Evolutionary conservation across 2,329 filamentous ascomycete genomes (phyloP).

Genomic region (Phialophora macrospora): DNA sequence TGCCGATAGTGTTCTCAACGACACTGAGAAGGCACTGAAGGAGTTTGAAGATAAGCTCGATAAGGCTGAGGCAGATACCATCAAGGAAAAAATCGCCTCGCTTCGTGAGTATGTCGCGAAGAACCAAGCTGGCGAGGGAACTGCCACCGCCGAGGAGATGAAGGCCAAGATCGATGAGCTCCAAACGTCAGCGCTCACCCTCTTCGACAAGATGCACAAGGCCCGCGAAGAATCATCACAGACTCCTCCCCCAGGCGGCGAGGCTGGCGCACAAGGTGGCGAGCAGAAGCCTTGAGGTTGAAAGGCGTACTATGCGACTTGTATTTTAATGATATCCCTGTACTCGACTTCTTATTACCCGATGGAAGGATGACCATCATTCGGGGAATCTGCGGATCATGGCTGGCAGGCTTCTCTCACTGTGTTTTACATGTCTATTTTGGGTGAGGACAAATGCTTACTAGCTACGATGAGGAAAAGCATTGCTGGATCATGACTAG

Average conservation of each 20-base stretch:
- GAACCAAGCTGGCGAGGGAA: slow-evolving; percentile 90
- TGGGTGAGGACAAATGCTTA: slow-evolving; percentile 9
- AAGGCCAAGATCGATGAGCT: slow-evolving; percentile 99
- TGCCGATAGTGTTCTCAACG: slow-evolving; percentile 92
- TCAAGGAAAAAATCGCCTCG: slow-evolving; percentile 87
- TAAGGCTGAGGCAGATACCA: slow-evolving; percentile 90
- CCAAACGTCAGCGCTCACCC: slow-evolving; percentile 90
- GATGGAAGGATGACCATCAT: slow-evolving; percentile 11
- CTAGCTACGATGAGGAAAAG: slow-evolving; percentile 6
- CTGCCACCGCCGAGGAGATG: slow-evolving; percentile 84
- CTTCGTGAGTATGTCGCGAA: slow-evolving; percentile 91
- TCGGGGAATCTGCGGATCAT: slow-evolving; percentile 19
- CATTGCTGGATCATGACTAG: slow-evolving; percentile 24
- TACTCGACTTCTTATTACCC: slow-evolving; percentile 33
- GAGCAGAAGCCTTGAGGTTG: slow-evolving; percentile 54
- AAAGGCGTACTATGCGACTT: slow-evolving; percentile 29
- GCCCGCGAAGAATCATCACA: slow-evolving; percentile 70
- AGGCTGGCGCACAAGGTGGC: slow-evolving; percentile 36
- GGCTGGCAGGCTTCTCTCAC: slow-evolving; percentile 16
- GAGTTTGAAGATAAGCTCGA: slow-evolving; percentile 95
- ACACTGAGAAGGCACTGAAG: slow-evolving; percentile 97
- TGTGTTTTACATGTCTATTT: slow-evolving; percentile 16
- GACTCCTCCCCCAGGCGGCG: slow-evolving; percentile 52
- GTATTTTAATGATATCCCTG: slow-evolving; percentile 41
- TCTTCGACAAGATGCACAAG: slow-evolving; percentile 99